These are phyloP conservation scores for Metschnikowia baotianmanensis DNA, from an alignment of 805 yeast genomes.

Conservation along the genomic window DNA sequence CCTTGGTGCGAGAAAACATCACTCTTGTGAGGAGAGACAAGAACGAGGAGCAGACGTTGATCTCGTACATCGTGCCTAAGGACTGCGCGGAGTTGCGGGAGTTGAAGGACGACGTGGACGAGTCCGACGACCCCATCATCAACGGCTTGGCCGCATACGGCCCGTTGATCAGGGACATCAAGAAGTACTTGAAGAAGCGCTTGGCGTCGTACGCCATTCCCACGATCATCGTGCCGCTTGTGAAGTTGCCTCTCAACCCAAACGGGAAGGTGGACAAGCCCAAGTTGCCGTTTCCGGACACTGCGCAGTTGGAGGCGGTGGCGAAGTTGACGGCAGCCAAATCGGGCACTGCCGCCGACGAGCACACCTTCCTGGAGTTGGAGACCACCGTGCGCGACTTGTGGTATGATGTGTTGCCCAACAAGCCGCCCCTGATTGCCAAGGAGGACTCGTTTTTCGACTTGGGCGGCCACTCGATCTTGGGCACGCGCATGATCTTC, in stretches of 20 bases:
- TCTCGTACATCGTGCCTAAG: slow-evolving; percentile 87
- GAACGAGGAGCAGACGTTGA: slow-evolving; percentile 87
- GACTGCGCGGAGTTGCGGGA: slow-evolving; percentile 43
- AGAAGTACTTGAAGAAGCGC: slow-evolving; percentile 73
- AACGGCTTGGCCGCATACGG: slow-evolving; percentile 75
- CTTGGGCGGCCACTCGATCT: slow-evolving; percentile 95
- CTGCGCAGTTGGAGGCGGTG: slow-evolving; percentile 78
- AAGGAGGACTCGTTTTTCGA: slow-evolving; percentile 92
- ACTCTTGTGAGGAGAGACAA: slow-evolving; percentile 90
- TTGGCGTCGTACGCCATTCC: slow-evolving; percentile 94
- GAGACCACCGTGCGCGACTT: slow-evolving; percentile 73
- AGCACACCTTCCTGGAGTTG: slow-evolving; percentile 50
- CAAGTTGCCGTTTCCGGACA: slow-evolving; percentile 90
- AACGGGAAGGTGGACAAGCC: slow-evolving; percentile 99
- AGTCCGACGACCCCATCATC: slow-evolving; percentile 61
- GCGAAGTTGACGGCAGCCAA: slow-evolving; percentile 45
- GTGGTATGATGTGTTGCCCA: slow-evolving; percentile 86
- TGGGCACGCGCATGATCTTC: slow-evolving; percentile 96
- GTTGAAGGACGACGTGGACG: slow-evolving; percentile 49
- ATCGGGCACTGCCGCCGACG: slow-evolving; percentile 45
- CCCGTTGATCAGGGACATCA: slow-evolving; percentile 75
- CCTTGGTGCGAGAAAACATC: slow-evolving; percentile 85
- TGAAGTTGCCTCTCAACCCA: slow-evolving; percentile 88
- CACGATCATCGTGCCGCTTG: slow-evolving; percentile 82
- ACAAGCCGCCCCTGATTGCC: slow-evolving; percentile 71